phyloP scores from a whole-genome alignment of 1,284 basidiomycete species.

The Cutaneotrichosporon cavernicola region DNA sequence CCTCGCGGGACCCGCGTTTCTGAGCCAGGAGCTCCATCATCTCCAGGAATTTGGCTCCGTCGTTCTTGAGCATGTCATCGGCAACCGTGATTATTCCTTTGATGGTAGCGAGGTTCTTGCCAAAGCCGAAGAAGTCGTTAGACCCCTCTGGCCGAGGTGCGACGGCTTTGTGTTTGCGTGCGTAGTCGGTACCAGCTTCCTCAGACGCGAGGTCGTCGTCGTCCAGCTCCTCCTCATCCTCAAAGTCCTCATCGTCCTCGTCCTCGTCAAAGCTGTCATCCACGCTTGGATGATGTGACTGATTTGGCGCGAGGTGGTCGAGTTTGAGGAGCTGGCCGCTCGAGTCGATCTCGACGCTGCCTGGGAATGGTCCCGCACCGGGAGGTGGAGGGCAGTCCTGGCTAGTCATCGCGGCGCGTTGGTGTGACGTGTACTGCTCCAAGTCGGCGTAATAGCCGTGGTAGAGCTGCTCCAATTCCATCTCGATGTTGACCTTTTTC shows the following conservation, averaged over 20 bases:
- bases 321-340: conserved; percentile 76
- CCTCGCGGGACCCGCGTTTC: conserved; percentile 86
- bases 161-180: conserved; percentile 28
- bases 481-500: conserved; percentile 98
- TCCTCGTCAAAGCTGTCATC: conserved; percentile 48
- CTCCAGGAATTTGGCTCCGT: conserved; percentile 97
- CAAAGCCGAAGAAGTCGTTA: conserved; percentile 73
- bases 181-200: conserved; percentile 60
- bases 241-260: conserved; percentile 47
- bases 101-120: conserved; percentile 75
- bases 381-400: conserved; percentile 84
- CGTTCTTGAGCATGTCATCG: conserved; percentile 96
- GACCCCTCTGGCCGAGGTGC: conserved; percentile 47
- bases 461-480: conserved; percentile 98
- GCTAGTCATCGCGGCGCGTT: conserved; percentile 83
- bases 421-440: conserved; percentile 96
- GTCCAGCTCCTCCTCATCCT: conserved; percentile 58
- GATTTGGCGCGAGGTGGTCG: conserved; percentile 56
- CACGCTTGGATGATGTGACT: conserved; percentile 51
- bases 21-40: conserved; percentile 99
- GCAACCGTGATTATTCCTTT: conserved; percentile 98
- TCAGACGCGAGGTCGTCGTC: conserved; percentile 65
- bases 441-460: conserved; percentile 99
- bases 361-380: conserved; percentile 96
- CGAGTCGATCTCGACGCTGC: conserved; percentile 92